These are phyloP conservation scores for Penicillium sp. DNA, from an alignment of 2,329 filamentous ascomycete species.

Conservation along the genomic window DNA sequence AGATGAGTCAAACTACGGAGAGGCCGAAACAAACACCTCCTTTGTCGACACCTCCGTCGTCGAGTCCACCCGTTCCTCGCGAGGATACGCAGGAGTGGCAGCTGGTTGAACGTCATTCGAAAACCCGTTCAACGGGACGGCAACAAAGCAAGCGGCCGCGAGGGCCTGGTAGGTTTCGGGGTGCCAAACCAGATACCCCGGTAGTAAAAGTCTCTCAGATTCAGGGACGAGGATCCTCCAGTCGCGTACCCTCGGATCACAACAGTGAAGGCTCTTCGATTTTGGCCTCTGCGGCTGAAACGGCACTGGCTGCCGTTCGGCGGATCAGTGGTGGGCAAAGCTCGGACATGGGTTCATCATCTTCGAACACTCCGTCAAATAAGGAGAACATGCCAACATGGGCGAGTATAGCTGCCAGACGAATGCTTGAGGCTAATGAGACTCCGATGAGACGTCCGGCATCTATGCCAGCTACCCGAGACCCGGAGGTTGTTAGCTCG, in stretches of 20 bases:
- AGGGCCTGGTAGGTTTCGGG: slow-evolving; percentile 28
- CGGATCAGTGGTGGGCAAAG: slow-evolving; percentile 41
- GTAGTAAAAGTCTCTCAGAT: slow-evolving; percentile 35
- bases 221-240: slow-evolving; percentile 42
- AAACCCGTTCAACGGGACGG: slow-evolving; percentile 20
- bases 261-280: slow-evolving; percentile 29
- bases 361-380: slow-evolving; percentile 13
- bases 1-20: slow-evolving; percentile 41
- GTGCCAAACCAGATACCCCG: slow-evolving; percentile 32
- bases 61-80: slow-evolving; percentile 30
- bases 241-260: slow-evolving; percentile 26
- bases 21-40: slow-evolving; percentile 30
- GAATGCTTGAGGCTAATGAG: slow-evolving; percentile 25
- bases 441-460: slow-evolving; percentile 29
- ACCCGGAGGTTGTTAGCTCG: slow-evolving; percentile 20
- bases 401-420: slow-evolving; percentile 41
- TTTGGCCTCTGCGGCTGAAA: slow-evolving; percentile 45
- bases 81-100: slow-evolving; percentile 43
- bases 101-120: slow-evolving; percentile 35
- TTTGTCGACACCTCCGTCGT: slow-evolving; percentile 34
- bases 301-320: slow-evolving; percentile 48
- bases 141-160: slow-evolving; percentile 18
- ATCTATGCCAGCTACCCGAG: slow-evolving; percentile 28
- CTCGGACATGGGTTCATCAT: slow-evolving; percentile 25
- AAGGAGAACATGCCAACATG: slow-evolving; percentile 44